Evolutionary conservation across 192 early-diverging fungal species (phyloP).

Genomic region (Spizellomyces sp.): DNA sequence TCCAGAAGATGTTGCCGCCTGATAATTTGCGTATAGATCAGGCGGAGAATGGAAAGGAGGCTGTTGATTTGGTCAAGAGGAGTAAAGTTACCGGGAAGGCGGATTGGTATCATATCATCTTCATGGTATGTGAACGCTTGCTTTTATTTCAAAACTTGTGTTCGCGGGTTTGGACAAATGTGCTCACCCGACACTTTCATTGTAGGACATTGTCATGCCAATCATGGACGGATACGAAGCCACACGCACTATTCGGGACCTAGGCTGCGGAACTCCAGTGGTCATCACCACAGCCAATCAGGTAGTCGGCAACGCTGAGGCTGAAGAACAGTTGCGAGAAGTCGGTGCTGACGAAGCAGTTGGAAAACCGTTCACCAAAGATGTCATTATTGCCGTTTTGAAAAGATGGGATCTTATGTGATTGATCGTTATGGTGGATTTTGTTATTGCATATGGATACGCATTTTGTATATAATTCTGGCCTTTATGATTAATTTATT

Average conservation of each 20-base stretch:
- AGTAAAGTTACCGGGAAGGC: background rate
- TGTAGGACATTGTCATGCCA: conserved; percentile 29
- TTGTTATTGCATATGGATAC: too few relatives aligned
- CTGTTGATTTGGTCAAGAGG: conserved; percentile 12
- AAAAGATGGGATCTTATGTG: background rate
- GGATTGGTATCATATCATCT: background rate
- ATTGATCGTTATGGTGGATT: background rate
- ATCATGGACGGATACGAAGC: conserved; percentile 34
- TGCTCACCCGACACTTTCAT: background rate
- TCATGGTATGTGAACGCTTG: too few relatives aligned
- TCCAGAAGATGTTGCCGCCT: conserved; percentile 13
- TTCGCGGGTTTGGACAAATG: conserved; percentile 3
- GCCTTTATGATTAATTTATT: too few relatives aligned
- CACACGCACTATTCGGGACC: conserved; percentile 18
- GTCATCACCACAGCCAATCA: conserved; percentile 30
- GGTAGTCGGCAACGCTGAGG: conserved; percentile 21
- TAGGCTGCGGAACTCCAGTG: conserved; percentile 18
- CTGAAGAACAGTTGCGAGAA: conserved; percentile 7
- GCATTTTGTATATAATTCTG: too few relatives aligned
- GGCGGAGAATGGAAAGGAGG: conserved; percentile 30
- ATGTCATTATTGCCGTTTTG: conserved; percentile 10
- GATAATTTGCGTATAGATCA: conserved; percentile 15
- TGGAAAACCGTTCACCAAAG: conserved; percentile 28
- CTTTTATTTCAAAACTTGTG: too few relatives aligned
- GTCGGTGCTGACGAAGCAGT: conserved; percentile 18